Evolutionary conservation across 139 green algal genomes (phyloP).

Genomic region (Coelastrella sp.): DNA sequence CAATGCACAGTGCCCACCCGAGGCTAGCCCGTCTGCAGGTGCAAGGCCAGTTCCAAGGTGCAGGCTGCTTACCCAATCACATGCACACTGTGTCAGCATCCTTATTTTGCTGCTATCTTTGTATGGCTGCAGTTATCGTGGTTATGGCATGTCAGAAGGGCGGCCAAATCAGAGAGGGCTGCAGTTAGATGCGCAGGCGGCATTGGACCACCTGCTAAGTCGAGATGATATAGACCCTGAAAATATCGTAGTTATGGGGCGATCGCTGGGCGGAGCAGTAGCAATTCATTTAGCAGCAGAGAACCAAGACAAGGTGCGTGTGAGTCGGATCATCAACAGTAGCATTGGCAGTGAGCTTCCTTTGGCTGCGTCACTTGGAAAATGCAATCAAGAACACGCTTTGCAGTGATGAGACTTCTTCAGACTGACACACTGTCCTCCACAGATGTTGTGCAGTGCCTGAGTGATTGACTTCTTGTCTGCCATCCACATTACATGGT

Average conservation of each 20-base stretch:
- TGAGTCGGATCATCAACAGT: background rate
- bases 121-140: constrained; percentile 73
- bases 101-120: background rate
- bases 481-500: too few relatives aligned
- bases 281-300: constrained; percentile 76
- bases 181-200: constrained; percentile 78
- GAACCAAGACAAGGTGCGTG: constrained; percentile 72
- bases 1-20: too few relatives aligned
- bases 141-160: constrained; percentile 84
- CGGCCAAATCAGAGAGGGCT: constrained; percentile 81
- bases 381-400: background rate
- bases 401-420: too few relatives aligned
- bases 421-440: too few relatives aligned
- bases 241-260: constrained; percentile 83
- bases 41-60: too few relatives aligned
- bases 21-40: too few relatives aligned
- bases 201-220: constrained; percentile 68
- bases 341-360: background rate
- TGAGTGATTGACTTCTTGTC: too few relatives aligned
- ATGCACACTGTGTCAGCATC: too few relatives aligned
- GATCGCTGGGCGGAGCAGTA: constrained; percentile 89
- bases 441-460: too few relatives aligned
- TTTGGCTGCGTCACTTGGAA: background rate
- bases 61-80: too few relatives aligned
- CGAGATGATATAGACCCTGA: constrained; percentile 67